Evolutionary conservation across 495 filamentous ascomycete species (phyloP), one percentile per base, ranked within the genome.

Genomic region (Podospora conica): DNA sequence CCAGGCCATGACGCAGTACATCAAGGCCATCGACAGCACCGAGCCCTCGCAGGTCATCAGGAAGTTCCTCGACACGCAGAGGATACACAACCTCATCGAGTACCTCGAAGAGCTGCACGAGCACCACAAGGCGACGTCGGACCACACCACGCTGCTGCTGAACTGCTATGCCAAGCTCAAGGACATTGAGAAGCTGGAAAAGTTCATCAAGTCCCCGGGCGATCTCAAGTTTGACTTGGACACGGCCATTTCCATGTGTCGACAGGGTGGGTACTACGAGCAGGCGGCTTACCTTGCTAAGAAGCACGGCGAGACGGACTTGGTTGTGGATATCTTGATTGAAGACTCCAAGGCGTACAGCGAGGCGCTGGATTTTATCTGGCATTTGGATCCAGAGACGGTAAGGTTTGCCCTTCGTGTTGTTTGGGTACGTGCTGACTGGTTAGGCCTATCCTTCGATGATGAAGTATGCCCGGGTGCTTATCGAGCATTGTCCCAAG

Each of bases 101-200:
- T 98, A 98, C 72, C 85, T 98, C 10, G 95, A 98, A 79, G 92
- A 97, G 76, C 79, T 98, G 25, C 95, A 98, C 74, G 92, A 97
- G 63, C 93, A 96, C 71, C 90, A 94, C 74, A 91, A 87, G 70
- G 95, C 95, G 8, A 96, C 92, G 2, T 89, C 91, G n/a, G 95
- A 98, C 68, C 95, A 98, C 72, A 98, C 95, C 1, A 98, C 93
- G 0, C 82, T 98, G 27, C 79, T 98, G 20, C 78, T 98, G 21
- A 98, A 98, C 75, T 98, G 95, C 79, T 98, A 98, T 73, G 95
- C 95, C 0, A 98, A 98, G 72, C 79, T 97, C 6, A 97, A 98
- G 72, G 93, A 98, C 73, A 93, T 96, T 9, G 87, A 89, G 48
- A 98, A 98, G 76, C 82, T 98, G 18, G 93, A 98, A 69, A 89